Evolutionary conservation across 495 filamentous ascomycete species (phyloP), one percentile per base, ranked within the genome.

Genomic region (Podospora comata): DNA sequence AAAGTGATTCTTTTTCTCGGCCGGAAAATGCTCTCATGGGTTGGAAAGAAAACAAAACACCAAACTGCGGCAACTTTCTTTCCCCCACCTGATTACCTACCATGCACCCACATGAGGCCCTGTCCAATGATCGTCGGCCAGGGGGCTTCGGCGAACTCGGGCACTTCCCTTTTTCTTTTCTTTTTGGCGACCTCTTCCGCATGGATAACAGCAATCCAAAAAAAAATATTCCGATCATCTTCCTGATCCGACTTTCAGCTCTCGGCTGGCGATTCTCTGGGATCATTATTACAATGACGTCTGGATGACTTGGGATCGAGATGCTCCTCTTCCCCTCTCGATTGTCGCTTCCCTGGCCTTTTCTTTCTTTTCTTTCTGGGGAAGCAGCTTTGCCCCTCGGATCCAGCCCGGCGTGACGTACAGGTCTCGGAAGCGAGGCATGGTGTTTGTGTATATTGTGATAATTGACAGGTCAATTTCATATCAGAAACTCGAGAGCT

Each of bases 11-110:
- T 58, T 58, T 19, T 58, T 58, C n/a, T 20, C 23, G 55, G n/a
- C 55, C 55, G 55, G 55, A 58, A 58, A 4, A 26, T 58, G 55
- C 23, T 58, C 55, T 58, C 19, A 58, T 26, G 23, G 55, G 55
- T 58, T 15, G 23, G 23, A 19, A 58, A 58, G 55, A 58, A 58
- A 58, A 58, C n/a, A n/a, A 58, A 58, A 58, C 55, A 26, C 55
- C 55, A 26, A 58, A 23, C 23, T 58, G 13, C 55, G n/a, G 55
- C n/a, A 58, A 15, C 18, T 19, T 19, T 19, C 55, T 18, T 23
- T 11, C n/a, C n/a, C 23, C 55, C n/a, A 7, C 55, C 18, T 2
- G 23, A 23, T 23, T 23, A 57, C 20, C 23, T 5, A 58, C n/a
- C 23, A 58, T 20, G n/a, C 55, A 19, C 55, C 6, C 54, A 18